These are phyloP conservation scores for Chaetoceros tenuissimus DNA, from an alignment of 108 stramenopile genomes.

Conservation along the genomic window DNA sequence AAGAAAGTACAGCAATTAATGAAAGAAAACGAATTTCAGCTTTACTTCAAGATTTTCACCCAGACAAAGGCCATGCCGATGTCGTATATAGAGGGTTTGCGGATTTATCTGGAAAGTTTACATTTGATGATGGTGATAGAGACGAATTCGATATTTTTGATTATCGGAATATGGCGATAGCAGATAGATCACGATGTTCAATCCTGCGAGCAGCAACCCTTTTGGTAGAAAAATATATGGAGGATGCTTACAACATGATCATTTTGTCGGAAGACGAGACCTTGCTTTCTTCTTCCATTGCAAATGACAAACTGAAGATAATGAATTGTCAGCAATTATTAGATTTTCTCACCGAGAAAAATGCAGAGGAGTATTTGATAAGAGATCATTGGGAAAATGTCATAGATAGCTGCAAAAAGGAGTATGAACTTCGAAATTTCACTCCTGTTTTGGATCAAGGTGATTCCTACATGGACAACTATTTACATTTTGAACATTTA, in stretches of 20 bases:
- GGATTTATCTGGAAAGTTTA: slow-evolving; percentile 18
- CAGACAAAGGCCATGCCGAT: not conserved
- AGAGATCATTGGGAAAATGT: not conserved
- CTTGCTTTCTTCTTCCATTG: not conserved
- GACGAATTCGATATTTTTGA: slow-evolving; percentile 39
- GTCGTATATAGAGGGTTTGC: slow-evolving; percentile 17
- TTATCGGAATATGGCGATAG: slow-evolving; percentile 19
- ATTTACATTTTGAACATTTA: slow-evolving; percentile 7
- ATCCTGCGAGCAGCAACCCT: slow-evolving; percentile 26
- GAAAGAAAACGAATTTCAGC: slow-evolving; percentile 28
- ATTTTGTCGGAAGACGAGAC: not conserved
- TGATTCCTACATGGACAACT: slow-evolving; percentile 2
- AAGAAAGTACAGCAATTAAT: slow-evolving; percentile 22
- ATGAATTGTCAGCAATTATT: not conserved
- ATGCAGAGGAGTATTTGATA: not conserved
- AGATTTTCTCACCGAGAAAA: not conserved
- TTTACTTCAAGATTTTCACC: slow-evolving; percentile 9
- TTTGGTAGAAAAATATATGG: not conserved
- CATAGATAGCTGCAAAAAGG: slow-evolving; percentile 17
- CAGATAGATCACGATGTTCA: slow-evolving; percentile 27
- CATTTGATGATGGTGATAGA: slow-evolving; percentile 3
- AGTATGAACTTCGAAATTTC: slow-evolving; percentile 20
- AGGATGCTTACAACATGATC: not conserved
- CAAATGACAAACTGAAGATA: not conserved
- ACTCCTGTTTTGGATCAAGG: not conserved